Evolutionary conservation across 345 rosid species (phyloP).

Genomic region (Firmiana major): DNA sequence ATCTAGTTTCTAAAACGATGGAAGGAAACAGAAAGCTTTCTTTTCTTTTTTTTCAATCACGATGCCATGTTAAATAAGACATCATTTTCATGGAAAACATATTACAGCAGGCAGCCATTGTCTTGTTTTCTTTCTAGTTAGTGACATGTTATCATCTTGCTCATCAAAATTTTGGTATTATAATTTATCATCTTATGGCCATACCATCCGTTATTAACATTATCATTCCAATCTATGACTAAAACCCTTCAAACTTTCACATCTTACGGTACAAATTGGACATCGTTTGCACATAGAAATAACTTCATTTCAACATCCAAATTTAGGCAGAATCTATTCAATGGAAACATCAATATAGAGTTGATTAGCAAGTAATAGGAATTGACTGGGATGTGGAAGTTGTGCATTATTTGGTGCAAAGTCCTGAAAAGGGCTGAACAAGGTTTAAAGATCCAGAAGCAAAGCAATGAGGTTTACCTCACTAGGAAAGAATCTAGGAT

Average conservation of each 20-base stretch:
- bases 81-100: not conserved
- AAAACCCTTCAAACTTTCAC: not conserved
- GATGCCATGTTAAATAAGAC: not conserved
- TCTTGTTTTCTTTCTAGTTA: not conserved
- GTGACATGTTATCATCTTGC: not conserved
- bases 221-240: not conserved
- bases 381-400: not conserved
- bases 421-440: not conserved
- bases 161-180: not conserved
- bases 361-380: not conserved
- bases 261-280: not conserved
- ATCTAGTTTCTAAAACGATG: no score
- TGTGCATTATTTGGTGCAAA: not conserved
- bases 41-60: no score
- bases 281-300: not conserved
- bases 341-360: no score
- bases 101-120: not conserved
- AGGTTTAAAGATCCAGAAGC: not conserved
- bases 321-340: not conserved
- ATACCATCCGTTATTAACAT: no score
- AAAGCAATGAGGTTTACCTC: constrained; percentile 42
- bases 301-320: not conserved
- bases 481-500: constrained; percentile 41
- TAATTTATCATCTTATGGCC: not conserved
- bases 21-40: no score